Conservation (phyloP, 2,329 filamentous ascomycete species). For the Cordyceps cicadae region DNA sequence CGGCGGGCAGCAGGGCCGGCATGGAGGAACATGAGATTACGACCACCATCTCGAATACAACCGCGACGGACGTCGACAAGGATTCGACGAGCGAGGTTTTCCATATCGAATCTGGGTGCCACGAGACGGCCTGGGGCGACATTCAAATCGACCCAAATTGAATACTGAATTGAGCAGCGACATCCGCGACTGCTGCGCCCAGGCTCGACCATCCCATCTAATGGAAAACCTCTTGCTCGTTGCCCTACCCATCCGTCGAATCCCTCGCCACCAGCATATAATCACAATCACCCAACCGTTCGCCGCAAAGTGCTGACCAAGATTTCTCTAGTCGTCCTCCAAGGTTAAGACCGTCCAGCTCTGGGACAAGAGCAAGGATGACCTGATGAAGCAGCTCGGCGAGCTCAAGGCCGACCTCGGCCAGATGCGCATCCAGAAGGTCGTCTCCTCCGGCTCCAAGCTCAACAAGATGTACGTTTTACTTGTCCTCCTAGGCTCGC, state of each 20-base stretch:
- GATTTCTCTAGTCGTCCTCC: conserved; percentile 33
- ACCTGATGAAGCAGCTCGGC: conserved; percentile 88
- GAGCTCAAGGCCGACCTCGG: conserved; percentile 95
- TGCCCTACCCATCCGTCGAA: not conserved
- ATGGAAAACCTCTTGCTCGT: not conserved
- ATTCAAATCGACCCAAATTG: not conserved
- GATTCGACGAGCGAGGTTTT: not conserved
- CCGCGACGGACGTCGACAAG: not conserved
- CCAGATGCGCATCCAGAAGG: conserved; percentile 97
- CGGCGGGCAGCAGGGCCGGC: not conserved
- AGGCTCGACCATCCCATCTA: not conserved
- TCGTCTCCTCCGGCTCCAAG: conserved; percentile 90
- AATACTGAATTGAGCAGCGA: not conserved
- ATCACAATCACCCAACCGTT: not conserved
- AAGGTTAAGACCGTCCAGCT: conserved; percentile 94
- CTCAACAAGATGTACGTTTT: conserved; percentile 85
- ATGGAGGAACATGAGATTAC: not conserved
- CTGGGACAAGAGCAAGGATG: conserved; percentile 99
- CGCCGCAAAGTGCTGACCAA: not conserved
- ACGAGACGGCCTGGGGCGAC: not conserved
- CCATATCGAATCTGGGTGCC: not conserved
- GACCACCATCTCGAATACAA: not conserved
- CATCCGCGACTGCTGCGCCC: not conserved
- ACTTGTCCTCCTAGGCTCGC: not conserved
- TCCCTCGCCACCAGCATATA: not conserved